Base-by-base conservation (phyloP, 2,329 filamentous ascomycete genomes). In the Penicillium polonicum region DNA sequence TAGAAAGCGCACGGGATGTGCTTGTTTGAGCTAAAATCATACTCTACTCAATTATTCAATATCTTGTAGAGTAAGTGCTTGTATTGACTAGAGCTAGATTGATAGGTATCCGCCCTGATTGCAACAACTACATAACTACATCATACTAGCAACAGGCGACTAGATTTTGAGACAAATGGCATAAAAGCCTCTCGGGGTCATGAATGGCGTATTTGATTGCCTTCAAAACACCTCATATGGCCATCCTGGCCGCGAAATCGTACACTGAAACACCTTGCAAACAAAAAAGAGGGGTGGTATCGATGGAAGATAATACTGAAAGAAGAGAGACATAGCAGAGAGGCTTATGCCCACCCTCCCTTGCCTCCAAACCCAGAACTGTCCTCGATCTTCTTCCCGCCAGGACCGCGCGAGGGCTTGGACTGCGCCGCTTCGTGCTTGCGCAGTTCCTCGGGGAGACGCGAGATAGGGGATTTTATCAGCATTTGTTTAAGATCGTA, bases 401-500 rank as follows among this genome's bases (percentile, higher is more conserved):
- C 72, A 46, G 70, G 69, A 13, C 75, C 75, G 38, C 73, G 74
- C n/a, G 70, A 74, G 0, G 87, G 87, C 74, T 89, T 93, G 70
- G 92, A 89, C 77, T 96, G 92, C n/a, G 92, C 90, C 1, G 90
- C 88, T 76, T 96, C 91, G 71, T 97, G 92, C 66, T 92, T 88
- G 70, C 89, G 83, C 65, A 97, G 76, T 75, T 97, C 94, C 65
- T 99, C 94, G 0, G 94, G 92, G 27, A 99, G 89, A 71, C 90
- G 88, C 2, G 88, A 92, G 23, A 97, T 91, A 12, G 85, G 82
- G 61, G 90, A 94, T 84, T 97, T 97, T 69, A 85, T 88, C 33
- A 99, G 85, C 85, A 99, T 97, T 80, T 97, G 91, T 78, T 91
- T 93, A 62, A 99, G 80, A 72, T 99, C 94, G 74, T 96, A 82